Evolutionary conservation across 2,329 filamentous ascomycete genomes (phyloP), one percentile per base, ranked within the genome.

Genomic region (Aspergillus brasiliensis): DNA sequence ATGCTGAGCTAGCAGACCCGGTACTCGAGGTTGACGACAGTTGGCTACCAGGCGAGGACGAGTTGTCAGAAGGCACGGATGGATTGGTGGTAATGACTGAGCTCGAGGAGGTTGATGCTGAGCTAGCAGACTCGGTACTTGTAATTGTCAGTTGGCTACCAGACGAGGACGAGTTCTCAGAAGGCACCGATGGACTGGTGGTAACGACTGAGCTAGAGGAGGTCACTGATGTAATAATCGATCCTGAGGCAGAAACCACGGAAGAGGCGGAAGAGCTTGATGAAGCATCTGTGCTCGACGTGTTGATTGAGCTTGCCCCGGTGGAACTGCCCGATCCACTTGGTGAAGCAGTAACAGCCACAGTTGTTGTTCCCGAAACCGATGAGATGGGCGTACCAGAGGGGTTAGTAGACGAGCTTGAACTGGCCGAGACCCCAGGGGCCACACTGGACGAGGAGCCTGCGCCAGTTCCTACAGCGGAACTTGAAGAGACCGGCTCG

Each of bases 291-390:
- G 57, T 51, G 17, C 53, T 55, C 6, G 62, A 59, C 23, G 34
- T 52, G 8, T 19, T 25, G 34, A 23, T 8, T 31, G 53, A 28
- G 13, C n/a, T n/a, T 42, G 59, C 58, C 38, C 58, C 57, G 31
- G 47, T 63, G 17, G 59, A 57, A 8, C 55, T 57, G 15, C 49
- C 42, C 8, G 56, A 56, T 17, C 31, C 60, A 25, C 49, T 61
- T 37, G 63, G 23, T 19, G 21, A 57, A 23, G 64, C 11, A 7
- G 63, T 66, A 11, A 63, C 59, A 1, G 66, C 62, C 21, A 31
- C 60, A 57, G 19, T 55, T 25, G 21, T 56, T 54, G 44, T 56
- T 58, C 21, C 51, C 38, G 51, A 52, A 21, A 27, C 31, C 15
- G 51, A 40, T 6, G 10, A 6, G 38, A 44, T 44, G 3, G 40